Evolutionary conservation across 2,329 filamentous ascomycete species (phyloP), one percentile per base, ranked within the genome.

Genomic region (Diaporthe helianthi): DNA sequence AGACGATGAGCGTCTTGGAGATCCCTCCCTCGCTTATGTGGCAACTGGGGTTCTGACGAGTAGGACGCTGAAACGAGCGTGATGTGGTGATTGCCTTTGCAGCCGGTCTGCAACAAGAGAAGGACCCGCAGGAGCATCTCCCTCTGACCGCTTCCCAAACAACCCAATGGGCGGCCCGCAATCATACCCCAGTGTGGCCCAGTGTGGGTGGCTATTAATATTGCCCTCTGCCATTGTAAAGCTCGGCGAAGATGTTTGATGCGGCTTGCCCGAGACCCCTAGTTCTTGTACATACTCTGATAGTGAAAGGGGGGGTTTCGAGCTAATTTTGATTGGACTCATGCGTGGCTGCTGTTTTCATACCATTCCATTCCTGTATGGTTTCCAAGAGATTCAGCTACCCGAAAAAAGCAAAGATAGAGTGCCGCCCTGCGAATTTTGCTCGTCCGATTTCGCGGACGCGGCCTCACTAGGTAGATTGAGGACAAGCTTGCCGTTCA

Each of bases 401-500:
- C 26, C 58, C 58, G 8, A 22, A 49, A 33, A 7, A 19, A 46
- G 38, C 17, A 44, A 61, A 38, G 17, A 31, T 10, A 46, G 17
- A 19, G 9, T 17, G 19, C 54, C 38, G 29, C 44, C 44, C n/a
- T 22, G 17, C 22, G 12, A 3, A n/a, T 15, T 36, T 24, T 19
- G 6, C 8, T 63, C 58, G 44, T 63, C 58, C 29, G 58, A 63
- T 49, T 44, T 36, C n/a, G 47, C 58, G n/a, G 58, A 22, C 29
- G 44, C 58, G 44, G 44, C 49, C 7, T 49, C 9, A 63, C n/a
- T n/a, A n/a, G n/a, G n/a, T 29, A 36, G 44, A 49, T 44, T 44
- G 19, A 63, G 58, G 12, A 24, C 24, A 49, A 38, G 13, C 2
- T 13, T 12, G n/a, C n/a, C n/a, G n/a, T 63, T 26, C 44, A 49